Conservation (phyloP, 345 rosid genomes). For the Combretum micranthum region DNA sequence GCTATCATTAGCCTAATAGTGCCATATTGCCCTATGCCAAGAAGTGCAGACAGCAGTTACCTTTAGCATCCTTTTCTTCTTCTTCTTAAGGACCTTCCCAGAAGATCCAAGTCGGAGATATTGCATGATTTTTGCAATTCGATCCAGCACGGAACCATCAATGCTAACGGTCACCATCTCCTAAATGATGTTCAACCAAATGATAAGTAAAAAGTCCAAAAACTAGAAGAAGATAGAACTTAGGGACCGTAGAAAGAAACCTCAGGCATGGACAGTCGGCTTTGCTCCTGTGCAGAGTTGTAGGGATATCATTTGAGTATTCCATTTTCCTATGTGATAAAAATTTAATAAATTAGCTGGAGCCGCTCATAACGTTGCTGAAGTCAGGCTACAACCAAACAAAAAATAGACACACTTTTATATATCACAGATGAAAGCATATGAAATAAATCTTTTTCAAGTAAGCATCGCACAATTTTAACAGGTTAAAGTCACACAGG, state of each 20-base stretch:
- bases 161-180: slow-evolving; percentile 91
- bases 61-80: slow-evolving; percentile 85
- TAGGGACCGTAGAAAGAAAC: slow-evolving; percentile 26
- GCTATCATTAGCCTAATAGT: not conserved
- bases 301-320: slow-evolving; percentile 89
- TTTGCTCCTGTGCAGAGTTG: slow-evolving; percentile 92
- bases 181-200: slow-evolving; percentile 26
- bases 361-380: not conserved
- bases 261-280: slow-evolving; percentile 95
- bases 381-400: no score
- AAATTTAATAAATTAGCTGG: not conserved
- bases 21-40: not conserved
- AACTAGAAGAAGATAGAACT: slow-evolving; percentile 9
- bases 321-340: slow-evolving; percentile 63
- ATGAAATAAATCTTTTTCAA: no score
- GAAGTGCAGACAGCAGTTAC: slow-evolving; percentile 21
- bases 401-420: no score
- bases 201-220: slow-evolving; percentile 14
- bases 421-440: no score
- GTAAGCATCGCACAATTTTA: no score
- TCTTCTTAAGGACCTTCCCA: slow-evolving; percentile 98
- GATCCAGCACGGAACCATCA: slow-evolving; percentile 95
- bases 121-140: slow-evolving; percentile 89
- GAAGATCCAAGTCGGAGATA: slow-evolving; percentile 99
- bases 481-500: no score